Percentiles rank a stretch among this genome's conserved stretches.
These are phyloP conservation scores for Hyaloperonospora brassicae DNA, from an alignment of 352 stramenopile genomes.

Conservation along the genomic window DNA sequence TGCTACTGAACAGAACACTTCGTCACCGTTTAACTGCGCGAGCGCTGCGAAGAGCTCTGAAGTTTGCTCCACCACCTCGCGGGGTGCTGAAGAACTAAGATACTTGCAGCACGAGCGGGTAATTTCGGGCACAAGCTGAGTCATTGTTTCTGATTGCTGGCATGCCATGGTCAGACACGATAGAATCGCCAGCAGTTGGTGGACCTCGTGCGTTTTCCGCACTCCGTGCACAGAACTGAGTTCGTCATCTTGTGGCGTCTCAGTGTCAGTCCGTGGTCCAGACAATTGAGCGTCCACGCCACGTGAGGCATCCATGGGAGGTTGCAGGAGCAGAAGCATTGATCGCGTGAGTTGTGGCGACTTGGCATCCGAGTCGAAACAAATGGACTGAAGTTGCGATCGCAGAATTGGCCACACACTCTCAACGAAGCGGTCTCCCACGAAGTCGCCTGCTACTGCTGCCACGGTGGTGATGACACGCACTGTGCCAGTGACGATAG, in stretches of 20 bases:
- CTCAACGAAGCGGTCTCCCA: conserved; percentile 74
- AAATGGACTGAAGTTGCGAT: conserved; percentile 34
- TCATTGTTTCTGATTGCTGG: conserved; percentile 35
- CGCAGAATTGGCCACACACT: conserved; percentile 61
- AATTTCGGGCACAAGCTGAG: conserved; percentile 56
- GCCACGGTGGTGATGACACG: conserved; percentile 45
- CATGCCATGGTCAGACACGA: conserved; percentile 45
- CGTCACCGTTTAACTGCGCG: conserved; percentile 51
- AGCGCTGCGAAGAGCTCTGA: conserved; percentile 40
- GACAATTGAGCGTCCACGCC: neutral
- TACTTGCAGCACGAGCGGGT: conserved; percentile 34
- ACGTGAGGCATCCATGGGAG: conserved; percentile 2
- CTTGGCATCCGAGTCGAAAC: conserved; percentile 22
- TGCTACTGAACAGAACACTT: conserved; percentile 59
- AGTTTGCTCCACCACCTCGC: conserved; percentile 30
- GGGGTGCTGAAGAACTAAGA: conserved; percentile 29
- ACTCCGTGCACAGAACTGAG: conserved; percentile 20
- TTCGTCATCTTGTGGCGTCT: conserved; percentile 3
- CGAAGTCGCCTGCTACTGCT: conserved; percentile 59
- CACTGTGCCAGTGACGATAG: conserved; percentile 53
- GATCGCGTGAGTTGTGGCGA: conserved; percentile 43
- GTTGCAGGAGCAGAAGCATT: conserved; percentile 49
- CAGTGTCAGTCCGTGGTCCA: conserved; percentile 1
- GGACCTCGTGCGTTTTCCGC: conserved; percentile 51
- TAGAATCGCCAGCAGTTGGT: conserved; percentile 49